Evolutionary conservation across 495 filamentous ascomycete genomes (phyloP).

Genomic region (Margaritispora aquatica): DNA sequence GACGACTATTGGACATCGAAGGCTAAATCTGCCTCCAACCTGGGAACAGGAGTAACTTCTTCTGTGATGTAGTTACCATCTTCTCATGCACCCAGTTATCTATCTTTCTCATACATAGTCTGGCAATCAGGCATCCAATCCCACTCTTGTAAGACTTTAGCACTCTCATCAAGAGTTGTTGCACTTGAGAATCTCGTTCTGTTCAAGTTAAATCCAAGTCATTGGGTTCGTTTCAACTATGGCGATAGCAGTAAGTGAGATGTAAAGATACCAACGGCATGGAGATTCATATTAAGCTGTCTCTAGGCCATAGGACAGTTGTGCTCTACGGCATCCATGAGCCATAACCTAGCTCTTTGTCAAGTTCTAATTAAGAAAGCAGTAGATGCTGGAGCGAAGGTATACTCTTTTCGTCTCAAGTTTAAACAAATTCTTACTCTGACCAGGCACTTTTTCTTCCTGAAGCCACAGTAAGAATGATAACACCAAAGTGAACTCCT

Average conservation of each 20-base stretch:
- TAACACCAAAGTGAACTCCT: background rate
- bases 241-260: constrained; percentile 19
- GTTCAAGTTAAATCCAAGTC: no score
- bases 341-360: constrained; percentile 73
- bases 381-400: constrained; percentile 68
- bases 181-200: no score
- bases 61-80: no score
- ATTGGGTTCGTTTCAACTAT: constrained; percentile 4
- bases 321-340: constrained; percentile 74
- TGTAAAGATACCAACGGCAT: background rate
- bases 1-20: no score
- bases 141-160: background rate
- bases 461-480: constrained; percentile 59
- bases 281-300: background rate
- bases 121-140: background rate
- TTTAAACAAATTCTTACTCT: background rate
- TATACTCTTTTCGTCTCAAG: constrained; percentile 29
- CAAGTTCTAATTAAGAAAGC: constrained; percentile 65
- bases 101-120: background rate
- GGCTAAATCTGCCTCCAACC: no score
- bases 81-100: no score
- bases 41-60: no score
- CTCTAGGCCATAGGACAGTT: constrained; percentile 81
- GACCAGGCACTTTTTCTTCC: constrained; percentile 82
- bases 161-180: background rate